Conservation (phyloP, 2,329 filamentous ascomycete species). For the Podosphaera leucotricha region DNA sequence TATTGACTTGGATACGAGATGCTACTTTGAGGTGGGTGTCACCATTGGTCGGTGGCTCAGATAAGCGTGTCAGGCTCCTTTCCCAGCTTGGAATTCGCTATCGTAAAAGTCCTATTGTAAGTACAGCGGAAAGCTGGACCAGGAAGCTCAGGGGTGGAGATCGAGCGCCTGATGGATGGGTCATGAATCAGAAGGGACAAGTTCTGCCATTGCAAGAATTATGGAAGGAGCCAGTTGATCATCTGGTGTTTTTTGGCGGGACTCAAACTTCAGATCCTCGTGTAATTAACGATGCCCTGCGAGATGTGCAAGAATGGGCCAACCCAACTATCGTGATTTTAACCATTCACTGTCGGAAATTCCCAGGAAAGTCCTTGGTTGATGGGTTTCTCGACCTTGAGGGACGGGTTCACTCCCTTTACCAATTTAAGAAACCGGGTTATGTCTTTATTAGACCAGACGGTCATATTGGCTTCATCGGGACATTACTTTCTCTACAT, state of each 20-base stretch:
- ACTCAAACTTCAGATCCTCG: not conserved
- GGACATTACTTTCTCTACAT: conserved; percentile 4
- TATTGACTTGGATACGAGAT: conserved; percentile 19
- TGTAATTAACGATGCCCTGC: not conserved
- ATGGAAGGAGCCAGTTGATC: conserved; percentile 11
- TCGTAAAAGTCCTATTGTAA: conserved; percentile 18
- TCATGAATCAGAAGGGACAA: conserved; percentile 5
- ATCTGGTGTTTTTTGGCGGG: conserved; percentile 16
- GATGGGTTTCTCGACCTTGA: conserved; percentile 5
- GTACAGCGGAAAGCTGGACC: conserved; percentile 13
- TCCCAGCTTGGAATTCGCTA: conserved; percentile 23
- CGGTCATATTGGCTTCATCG: conserved; percentile 9
- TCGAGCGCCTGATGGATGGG: conserved; percentile 20
- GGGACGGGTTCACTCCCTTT: conserved; percentile 8
- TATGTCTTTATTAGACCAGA: conserved; percentile 9
- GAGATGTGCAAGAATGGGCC: not conserved
- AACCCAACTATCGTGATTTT: not conserved
- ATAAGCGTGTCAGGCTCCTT: conserved; percentile 11
- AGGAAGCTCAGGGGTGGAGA: conserved; percentile 23
- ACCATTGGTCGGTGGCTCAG: conserved; percentile 14
- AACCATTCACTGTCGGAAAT: not conserved
- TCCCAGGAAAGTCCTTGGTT: too few relatives aligned
- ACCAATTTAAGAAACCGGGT: conserved; percentile 7
- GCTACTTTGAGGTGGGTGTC: conserved; percentile 18
- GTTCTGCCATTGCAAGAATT: conserved; percentile 11